Conservation (phyloP, 192 early-diverging fungal genomes). For the Entomortierella lignicola region DNA sequence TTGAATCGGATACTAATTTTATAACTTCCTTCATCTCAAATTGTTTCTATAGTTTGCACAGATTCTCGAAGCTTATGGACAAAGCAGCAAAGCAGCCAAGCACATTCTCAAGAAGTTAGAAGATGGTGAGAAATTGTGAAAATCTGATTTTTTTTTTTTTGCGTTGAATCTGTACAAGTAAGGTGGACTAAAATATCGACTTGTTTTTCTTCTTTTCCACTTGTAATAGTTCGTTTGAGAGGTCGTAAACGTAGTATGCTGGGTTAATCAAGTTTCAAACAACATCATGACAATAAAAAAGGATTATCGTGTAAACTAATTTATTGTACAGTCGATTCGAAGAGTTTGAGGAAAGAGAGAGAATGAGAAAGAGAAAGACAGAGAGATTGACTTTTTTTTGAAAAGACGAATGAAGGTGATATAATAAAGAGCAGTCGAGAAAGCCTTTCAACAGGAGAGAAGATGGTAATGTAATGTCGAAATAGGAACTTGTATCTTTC, state of each 20-base stretch:
- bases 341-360: not conserved
- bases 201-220: not conserved
- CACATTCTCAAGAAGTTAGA: conserved; percentile 77
- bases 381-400: no score
- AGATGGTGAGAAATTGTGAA: conserved; percentile 68
- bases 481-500: no score
- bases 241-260: conserved; percentile 88
- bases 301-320: not conserved
- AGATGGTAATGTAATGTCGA: no score
- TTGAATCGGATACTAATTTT: no score
- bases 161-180: not conserved
- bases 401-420: no score
- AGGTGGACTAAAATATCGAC: not conserved
- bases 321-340: conserved; percentile 1
- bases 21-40: no score
- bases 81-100: conserved; percentile 67
- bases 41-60: conserved; percentile 68
- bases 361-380: not conserved
- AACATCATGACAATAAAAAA: not conserved
- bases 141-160: not conserved
- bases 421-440: no score
- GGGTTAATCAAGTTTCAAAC: conserved; percentile 57
- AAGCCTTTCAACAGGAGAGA: no score
- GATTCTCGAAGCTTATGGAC: conserved; percentile 77
- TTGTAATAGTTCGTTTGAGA: conserved; percentile 71